Evolutionary conservation across 306 rosid species (phyloP), one percentile per base, ranked within the genome.

Genomic region (Notholithocarpus densiflorus): DNA sequence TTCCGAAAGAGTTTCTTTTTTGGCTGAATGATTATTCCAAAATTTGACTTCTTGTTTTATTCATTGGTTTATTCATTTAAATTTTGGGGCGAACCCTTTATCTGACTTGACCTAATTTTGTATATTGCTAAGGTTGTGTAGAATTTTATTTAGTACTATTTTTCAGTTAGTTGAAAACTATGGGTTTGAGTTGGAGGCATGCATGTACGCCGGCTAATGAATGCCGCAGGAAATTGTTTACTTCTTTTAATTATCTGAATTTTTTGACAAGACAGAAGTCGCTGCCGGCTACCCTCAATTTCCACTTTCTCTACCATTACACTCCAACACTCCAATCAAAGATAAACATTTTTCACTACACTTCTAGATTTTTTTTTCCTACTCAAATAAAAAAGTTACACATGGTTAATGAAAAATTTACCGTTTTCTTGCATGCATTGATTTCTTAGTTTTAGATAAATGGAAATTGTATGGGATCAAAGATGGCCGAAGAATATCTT

Each of bases 151-250:
- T 8, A 19, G 4, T 6, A 66, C n/a, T 8, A 19, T 3, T 66
- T 34, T 66, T 12, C 14, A 66, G 71, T 7, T 4, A 15, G 51
- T 7, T 19, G 52, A 34, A 34, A 66, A 31, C 2, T 32, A 40
- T 40, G 45, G 45, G 45, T 40, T 40, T 40, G 12, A 40, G 14
- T 17, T 27, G 45, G 71, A 56, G 26, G 29, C 27, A 65, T 59
- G 31, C 71, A 34, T 68, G 72, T 23, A 66, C 72, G 71, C 71
- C 71, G 71, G 23, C 48, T 66, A 18, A 21, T 32, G 43, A 66
- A 34, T 66, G 27, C 72, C 72, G 72, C 72, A 9, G 72, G 72
- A 10, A 66, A 19, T 66, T 34, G 24, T 32, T 8, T 18, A 2
- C 15, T 66, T 48, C 17, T 11, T 40, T 40, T 40, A 40, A 40